Conservation (phyloP, 2,329 filamentous ascomycete species). For the Penicillium oxalicum region DNA sequence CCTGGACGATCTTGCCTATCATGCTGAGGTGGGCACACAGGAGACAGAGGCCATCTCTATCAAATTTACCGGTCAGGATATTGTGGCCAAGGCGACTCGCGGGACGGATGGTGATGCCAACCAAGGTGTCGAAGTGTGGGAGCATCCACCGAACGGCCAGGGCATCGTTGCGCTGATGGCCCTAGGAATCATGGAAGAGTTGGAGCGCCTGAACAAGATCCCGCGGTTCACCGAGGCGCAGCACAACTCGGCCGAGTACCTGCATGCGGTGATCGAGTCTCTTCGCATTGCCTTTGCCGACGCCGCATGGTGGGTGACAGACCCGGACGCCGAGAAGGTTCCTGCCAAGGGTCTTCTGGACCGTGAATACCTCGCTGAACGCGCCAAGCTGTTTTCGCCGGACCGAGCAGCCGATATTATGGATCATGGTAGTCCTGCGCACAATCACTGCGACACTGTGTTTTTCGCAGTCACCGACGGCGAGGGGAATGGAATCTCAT, state of each 20-base stretch:
- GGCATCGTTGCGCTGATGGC: slow-evolving; percentile 94
- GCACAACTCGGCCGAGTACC: slow-evolving; percentile 74
- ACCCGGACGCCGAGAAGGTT: slow-evolving; percentile 61
- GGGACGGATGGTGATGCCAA: slow-evolving; percentile 28
- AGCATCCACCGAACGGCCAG: slow-evolving; percentile 94
- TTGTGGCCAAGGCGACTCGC: slow-evolving; percentile 14
- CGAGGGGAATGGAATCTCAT: slow-evolving; percentile 82
- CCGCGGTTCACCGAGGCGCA: slow-evolving; percentile 59
- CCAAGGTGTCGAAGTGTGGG: slow-evolving; percentile 72
- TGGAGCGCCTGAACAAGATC: slow-evolving; percentile 71
- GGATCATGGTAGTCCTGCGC: slow-evolving; percentile 73
- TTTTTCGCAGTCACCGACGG: slow-evolving; percentile 83
- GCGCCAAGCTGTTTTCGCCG: slow-evolving; percentile 57
- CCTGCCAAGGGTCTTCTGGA: slow-evolving; percentile 66
- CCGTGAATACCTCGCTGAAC: slow-evolving; percentile 65
- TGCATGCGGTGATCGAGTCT: slow-evolving; percentile 82
- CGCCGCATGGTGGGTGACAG: slow-evolving; percentile 81
- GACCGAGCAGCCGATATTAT: slow-evolving; percentile 48
- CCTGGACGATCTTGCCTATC: slow-evolving; percentile 72
- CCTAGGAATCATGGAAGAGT: slow-evolving; percentile 79
- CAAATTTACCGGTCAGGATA: slow-evolving; percentile 61
- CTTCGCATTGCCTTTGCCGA: slow-evolving; percentile 88
- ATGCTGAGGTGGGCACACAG: slow-evolving; percentile 67
- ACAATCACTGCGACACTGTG: slow-evolving; percentile 84
- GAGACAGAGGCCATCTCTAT: slow-evolving; percentile 80